Evolutionary conservation across 495 filamentous ascomycete species (phyloP).

Genomic region (Halenospora varia): DNA sequence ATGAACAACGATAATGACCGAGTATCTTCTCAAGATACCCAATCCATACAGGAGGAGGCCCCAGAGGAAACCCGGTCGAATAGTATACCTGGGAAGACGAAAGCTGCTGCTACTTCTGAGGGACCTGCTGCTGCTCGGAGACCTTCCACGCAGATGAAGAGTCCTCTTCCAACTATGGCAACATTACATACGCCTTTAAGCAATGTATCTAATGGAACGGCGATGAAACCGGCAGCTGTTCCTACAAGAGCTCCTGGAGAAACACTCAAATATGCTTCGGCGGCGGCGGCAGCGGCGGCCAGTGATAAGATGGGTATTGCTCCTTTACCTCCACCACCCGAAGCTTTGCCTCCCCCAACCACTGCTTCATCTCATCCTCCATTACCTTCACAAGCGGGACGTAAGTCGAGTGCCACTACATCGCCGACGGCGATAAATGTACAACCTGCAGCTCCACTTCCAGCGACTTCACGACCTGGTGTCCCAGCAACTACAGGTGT

Average conservation of each 20-base stretch:
- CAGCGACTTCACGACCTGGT: conserved; percentile 37
- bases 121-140: conserved; percentile 58
- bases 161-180: conserved; percentile 83
- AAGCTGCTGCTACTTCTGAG: conserved; percentile 34
- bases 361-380: conserved; percentile 17
- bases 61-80: conserved; percentile 59
- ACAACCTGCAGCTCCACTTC: conserved; percentile 39
- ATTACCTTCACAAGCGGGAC: conserved; percentile 21
- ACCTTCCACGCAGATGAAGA: conserved; percentile 89
- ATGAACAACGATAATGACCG: conserved; percentile 78
- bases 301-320: conserved; percentile 56
- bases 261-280: conserved; percentile 92
- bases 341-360: conserved; percentile 18
- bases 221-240: conserved; percentile 88
- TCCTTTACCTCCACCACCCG: conserved; percentile 41
- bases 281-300: conserved; percentile 90
- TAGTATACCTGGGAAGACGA: conserved; percentile 48
- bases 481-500: conserved; percentile 31
- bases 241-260: conserved; percentile 83
- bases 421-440: conserved; percentile 51
- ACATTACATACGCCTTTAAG: conserved; percentile 71
- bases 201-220: conserved; percentile 54
- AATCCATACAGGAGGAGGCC: conserved; percentile 84
- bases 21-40: conserved; percentile 90
- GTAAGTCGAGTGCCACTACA: conserved; percentile 39